phyloP scores from a whole-genome alignment of 805 yeast species.

The Sugiyamaella boreocaroliniensis region DNA sequence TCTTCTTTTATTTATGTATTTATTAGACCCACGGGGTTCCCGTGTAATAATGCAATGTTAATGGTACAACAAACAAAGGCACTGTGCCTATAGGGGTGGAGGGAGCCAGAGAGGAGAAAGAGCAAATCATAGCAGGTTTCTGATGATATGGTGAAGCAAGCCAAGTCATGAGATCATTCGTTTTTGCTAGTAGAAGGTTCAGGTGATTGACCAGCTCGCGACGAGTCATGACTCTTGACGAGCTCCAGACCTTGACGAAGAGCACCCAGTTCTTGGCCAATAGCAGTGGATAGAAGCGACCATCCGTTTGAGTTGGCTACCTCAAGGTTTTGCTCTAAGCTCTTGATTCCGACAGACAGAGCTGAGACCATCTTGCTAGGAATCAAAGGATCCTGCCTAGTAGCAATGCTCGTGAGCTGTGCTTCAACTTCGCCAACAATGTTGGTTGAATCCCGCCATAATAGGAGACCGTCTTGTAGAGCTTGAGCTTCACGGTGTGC shows the following conservation, averaged over 20 bases:
- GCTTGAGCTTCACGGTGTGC: slow-evolving; percentile 15
- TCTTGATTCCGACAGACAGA: slow-evolving; percentile 8
- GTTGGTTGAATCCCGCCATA: slow-evolving; percentile 17
- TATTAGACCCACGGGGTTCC: neutral
- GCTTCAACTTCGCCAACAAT: slow-evolving; percentile 18
- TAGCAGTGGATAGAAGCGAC: slow-evolving; percentile 26
- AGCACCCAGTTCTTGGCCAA: slow-evolving; percentile 27
- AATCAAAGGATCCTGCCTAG: slow-evolving; percentile 8
- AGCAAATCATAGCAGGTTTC: no score
- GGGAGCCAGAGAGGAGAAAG: neutral
- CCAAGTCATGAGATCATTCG: no score
- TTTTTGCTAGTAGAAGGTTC: neutral
- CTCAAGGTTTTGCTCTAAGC: slow-evolving; percentile 12
- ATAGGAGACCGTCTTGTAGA: slow-evolving; percentile 13
- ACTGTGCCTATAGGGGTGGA: neutral
- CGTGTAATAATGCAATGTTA: neutral
- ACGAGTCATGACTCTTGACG: slow-evolving; percentile 7
- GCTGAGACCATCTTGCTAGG: slow-evolving; percentile 17
- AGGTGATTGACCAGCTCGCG: neutral
- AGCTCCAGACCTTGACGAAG: slow-evolving; percentile 22
- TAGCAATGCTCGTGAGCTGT: slow-evolving; percentile 11
- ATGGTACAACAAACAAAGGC: no score
- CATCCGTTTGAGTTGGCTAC: slow-evolving; percentile 21
- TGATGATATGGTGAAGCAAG: no score
- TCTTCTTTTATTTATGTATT: neutral